Evolutionary conservation across 176 grass and related monocot species (phyloP), one percentile per base, ranked within the genome.

Genomic region (Oryza meridionalis): DNA sequence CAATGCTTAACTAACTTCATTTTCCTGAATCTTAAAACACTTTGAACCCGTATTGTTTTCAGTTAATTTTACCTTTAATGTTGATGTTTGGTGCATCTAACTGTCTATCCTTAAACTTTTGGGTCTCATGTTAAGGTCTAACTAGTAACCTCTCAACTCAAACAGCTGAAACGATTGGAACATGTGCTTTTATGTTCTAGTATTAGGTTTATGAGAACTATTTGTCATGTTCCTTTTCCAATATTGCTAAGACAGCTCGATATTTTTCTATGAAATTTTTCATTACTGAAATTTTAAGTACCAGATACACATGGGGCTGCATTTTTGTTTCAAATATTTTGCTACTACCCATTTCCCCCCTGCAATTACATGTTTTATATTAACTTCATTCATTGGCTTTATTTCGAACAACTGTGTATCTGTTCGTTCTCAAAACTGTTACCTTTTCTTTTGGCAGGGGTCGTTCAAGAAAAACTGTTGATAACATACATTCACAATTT

Each of bases 401-500:
- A 55, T 55, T 62, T 45, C 13, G 4, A 7, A 71, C 22, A 35
- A 44, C 40, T 73, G 14, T 19, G 12, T 84, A 65, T 46, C 10
- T 42, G 11, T 62, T 32, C 15, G 50, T 73, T 81, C 53, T 86
- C 50, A 83, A 22, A 26, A 42, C 80, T 82, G 50, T 64, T 75
- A 40, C 19, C 13, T 63, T 29, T 85, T 68, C 72, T 64, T 92
- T 49, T 14, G 46, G 73, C 88, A 98, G 95, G 50, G 70, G 82
- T 47, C 92, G 79, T 74, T 82, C 70, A 76, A 91, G 69, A 86
- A 93, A 87, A 76, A 69, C 93, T 81, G 73, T 88, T 84, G 89
- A 93, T 78, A 86, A 81, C 73, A 93, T 98, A 84, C 42, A 38
- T 33, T 86, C 85, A 37, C 90, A 90, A 69, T 86, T 90, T 51